phyloP scores from a whole-genome alignment of 2,329 filamentous ascomycete species.

The Cyanodermella asteris region DNA sequence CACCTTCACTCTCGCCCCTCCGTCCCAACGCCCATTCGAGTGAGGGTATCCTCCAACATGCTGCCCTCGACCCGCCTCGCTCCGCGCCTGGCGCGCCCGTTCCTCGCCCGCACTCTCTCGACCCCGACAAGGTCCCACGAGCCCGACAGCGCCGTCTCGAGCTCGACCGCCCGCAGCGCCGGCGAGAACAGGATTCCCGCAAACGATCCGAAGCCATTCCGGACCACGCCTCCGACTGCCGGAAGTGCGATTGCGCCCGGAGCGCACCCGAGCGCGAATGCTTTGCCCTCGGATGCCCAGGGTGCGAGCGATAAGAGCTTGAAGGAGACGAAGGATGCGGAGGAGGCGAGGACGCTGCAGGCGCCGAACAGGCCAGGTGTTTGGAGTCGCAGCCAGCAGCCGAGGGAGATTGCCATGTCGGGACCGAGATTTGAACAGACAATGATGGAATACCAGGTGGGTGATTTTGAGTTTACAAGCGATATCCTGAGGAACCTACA shows the following conservation, averaged over 20 bases:
- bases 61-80: constrained; percentile 16
- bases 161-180: too few species aligned
- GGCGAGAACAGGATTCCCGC: constrained; percentile 17
- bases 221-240: constrained; percentile 26
- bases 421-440: constrained; percentile 96
- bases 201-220: too few species aligned
- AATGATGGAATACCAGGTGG: constrained; percentile 75
- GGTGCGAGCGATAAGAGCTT: constrained; percentile 27
- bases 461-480: constrained; percentile 10
- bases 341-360: constrained; percentile 42
- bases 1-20: neutral
- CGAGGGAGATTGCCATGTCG: constrained; percentile 64
- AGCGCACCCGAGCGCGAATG: constrained; percentile 42
- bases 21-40: constrained; percentile 1
- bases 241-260: too few species aligned
- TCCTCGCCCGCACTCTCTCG: constrained; percentile 25
- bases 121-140: constrained; percentile 22
- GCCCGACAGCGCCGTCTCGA: too few species aligned
- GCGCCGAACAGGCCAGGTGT: constrained; percentile 64
- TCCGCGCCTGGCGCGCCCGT: constrained; percentile 22
- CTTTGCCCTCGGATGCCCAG: constrained; percentile 27
- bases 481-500: neutral
- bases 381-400: constrained; percentile 74
- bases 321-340: constrained; percentile 33
- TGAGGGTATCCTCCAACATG: neutral